A percentile compares a stretch with the other conserved stretches of the same genome.
Evolutionary conservation across 805 yeast species (phyloP).

Genomic region (Saturnispora mendoncae): DNA sequence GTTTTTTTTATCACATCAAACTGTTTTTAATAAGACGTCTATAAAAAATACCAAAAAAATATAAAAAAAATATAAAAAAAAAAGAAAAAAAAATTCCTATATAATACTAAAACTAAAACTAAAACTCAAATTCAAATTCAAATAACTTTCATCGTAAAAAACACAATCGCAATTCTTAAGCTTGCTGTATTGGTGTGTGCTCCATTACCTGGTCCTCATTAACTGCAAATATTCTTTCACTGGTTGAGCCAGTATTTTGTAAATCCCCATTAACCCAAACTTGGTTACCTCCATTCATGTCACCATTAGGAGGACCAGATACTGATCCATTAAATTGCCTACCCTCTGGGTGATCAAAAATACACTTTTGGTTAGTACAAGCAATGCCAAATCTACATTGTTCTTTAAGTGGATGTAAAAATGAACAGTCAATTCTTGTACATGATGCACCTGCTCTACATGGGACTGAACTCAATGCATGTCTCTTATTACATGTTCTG

Average conservation of each 20-base stretch:
- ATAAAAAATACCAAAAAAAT: constrained; percentile 2
- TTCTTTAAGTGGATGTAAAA: constrained; percentile 73
- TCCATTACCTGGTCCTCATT: constrained; percentile 68
- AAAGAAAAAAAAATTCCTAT: no score
- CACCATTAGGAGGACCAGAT: constrained; percentile 11
- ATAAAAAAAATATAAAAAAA: constrained; percentile 4
- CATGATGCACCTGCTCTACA: constrained; percentile 82
- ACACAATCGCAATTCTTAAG: constrained; percentile 5
- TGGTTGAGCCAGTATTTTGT: constrained; percentile 31
- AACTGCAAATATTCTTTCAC: constrained; percentile 66
- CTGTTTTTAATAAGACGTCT: neutral
- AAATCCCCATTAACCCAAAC: constrained; percentile 26
- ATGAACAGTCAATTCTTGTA: constrained; percentile 70
- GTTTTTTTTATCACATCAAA: no score
- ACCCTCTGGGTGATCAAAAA: constrained; percentile 77
- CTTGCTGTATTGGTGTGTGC: constrained; percentile 47
- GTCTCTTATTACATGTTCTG: constrained; percentile 72
- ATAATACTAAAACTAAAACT: constrained; percentile 5
- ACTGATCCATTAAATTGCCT: constrained; percentile 30
- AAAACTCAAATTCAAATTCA: neutral
- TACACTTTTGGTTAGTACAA: constrained; percentile 65
- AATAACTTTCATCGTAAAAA: neutral
- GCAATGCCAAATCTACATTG: constrained; percentile 72
- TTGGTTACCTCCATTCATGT: constrained; percentile 17
- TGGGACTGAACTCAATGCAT: constrained; percentile 61